Evolutionary conservation across 148 eudicot genomes (phyloP), one percentile per base, ranked within the genome.

Genomic region (Selenicereus undatus): DNA sequence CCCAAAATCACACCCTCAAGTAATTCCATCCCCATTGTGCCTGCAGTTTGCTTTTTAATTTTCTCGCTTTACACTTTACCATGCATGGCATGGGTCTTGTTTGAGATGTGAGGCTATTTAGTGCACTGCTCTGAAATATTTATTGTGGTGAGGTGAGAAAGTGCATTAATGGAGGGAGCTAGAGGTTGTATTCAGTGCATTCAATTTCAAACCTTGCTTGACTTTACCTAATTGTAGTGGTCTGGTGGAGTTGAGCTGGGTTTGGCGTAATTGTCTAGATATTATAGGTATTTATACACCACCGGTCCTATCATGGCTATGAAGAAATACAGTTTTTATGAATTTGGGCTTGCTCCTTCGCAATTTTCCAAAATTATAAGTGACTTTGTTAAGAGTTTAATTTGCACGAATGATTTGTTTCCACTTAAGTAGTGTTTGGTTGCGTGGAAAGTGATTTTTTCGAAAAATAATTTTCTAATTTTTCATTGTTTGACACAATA

Each of bases 171-270:
- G 50, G 50, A 32, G 72, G 42, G 78, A 80, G 50, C 50, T 71
- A 82, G 81, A 62, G 75, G 85, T 82, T 73, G 84, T 52, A 30
- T 21, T 17, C 20, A 16, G 11, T 71, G 81, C 84, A 78, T 78
- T 82, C 80, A 82, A 52, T 72, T 78, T 82, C 80, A 82, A 52
- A 72, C 78, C 78, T 66, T 75, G 4, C 22, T 20, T 56, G 0
- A 56, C 16, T 56, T 56, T 56, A 56, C 62, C 62, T 56, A 56
- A 56, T 56, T 18, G 22, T 17, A 18, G 3, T 54, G 62, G 52
- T 48, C 52, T 48, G 1, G 43, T 39, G 43, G 43, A 56, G 22
- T 17, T 56, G 62, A 56, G n/a, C 22, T 56, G 13, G 22, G 21
- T 16, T 1, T 56, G 62, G 62, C 0, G 62, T 54, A 56, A 21